Evolutionary conservation across 1,284 basidiomycete species (phyloP).

Genomic region (Pyrrhoderma noxium): DNA sequence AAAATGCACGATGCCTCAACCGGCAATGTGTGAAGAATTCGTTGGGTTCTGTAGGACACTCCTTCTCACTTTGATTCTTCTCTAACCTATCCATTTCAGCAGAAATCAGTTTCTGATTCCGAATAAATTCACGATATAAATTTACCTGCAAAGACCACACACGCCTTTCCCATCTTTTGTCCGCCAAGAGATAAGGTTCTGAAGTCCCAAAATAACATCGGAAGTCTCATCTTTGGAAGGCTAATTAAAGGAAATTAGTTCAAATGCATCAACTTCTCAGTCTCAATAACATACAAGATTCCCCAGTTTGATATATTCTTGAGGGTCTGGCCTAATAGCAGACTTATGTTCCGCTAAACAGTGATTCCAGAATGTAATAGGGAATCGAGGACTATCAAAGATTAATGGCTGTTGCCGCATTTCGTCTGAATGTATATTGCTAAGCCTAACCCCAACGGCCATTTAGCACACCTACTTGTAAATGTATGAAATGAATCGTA

Average conservation of each 20-base stretch:
- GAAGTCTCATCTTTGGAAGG: too few relatives aligned
- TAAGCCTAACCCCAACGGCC: not conserved
- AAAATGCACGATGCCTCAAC: too few relatives aligned
- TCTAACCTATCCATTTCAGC: too few relatives aligned
- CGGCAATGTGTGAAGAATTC: too few relatives aligned
- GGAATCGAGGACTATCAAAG: slow-evolving; percentile 5
- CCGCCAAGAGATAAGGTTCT: slow-evolving; percentile 9
- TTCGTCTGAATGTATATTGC: not conserved
- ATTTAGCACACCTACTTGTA: not conserved
- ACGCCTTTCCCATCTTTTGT: not conserved
- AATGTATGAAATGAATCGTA: not conserved
- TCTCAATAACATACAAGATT: too few relatives aligned
- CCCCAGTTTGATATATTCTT: slow-evolving; percentile 5
- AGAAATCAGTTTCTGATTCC: not conserved
- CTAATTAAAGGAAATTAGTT: too few relatives aligned
- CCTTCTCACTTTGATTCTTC: too few relatives aligned
- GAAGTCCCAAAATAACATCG: not conserved
- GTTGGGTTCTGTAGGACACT: too few relatives aligned
- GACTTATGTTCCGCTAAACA: slow-evolving; percentile 5
- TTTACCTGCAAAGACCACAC: slow-evolving; percentile 14
- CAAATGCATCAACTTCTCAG: too few relatives aligned
- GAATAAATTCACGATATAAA: not conserved
- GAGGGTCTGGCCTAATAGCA: slow-evolving; percentile 8
- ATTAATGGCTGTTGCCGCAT: not conserved
- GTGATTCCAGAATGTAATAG: slow-evolving; percentile 10